A percentile compares a stretch with the other conserved stretches of the same genome.
Evolutionary conservation across 2,329 filamentous ascomycete species (phyloP).

Genomic region (Colletotrichum navitas): DNA sequence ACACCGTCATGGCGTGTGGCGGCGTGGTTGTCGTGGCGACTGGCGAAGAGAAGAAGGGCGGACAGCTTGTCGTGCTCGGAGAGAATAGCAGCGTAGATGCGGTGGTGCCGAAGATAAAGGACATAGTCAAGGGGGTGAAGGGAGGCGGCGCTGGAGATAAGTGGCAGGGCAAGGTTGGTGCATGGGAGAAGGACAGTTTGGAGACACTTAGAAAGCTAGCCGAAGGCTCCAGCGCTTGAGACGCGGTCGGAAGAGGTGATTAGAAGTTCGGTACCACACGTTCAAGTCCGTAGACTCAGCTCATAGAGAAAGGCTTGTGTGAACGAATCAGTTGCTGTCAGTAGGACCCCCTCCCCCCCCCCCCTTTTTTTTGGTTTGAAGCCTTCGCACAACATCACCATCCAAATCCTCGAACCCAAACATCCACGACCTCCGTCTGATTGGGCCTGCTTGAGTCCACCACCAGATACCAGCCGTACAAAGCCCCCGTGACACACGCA

Average conservation of each 20-base stretch:
- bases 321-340: background rate
- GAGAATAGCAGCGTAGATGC: conserved; percentile 44
- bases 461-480: conserved; percentile 71
- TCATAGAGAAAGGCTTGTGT: no score
- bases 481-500: conserved; percentile 71
- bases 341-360: no score
- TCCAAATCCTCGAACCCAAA: conserved; percentile 71
- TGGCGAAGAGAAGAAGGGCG: conserved; percentile 45
- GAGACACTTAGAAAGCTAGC: conserved; percentile 42
- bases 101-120: conserved; percentile 42
- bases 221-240: background rate
- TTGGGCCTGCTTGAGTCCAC: conserved; percentile 59
- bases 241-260: no score
- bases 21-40: conserved; percentile 46
- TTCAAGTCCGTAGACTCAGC: background rate
- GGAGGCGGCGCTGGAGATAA: conserved; percentile 49
- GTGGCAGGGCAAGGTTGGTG: conserved; percentile 50
- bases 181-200: conserved; percentile 47
- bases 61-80: conserved; percentile 47
- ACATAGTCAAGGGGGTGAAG: conserved; percentile 45
- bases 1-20: conserved; percentile 39
- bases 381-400: conserved; percentile 48
- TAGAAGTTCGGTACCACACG: background rate
- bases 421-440: conserved; percentile 63
- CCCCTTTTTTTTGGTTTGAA: no score